These are phyloP conservation scores for Phascolomyces articulosus DNA, from an alignment of 371 early-diverging fungal species.

Conservation along the genomic window DNA sequence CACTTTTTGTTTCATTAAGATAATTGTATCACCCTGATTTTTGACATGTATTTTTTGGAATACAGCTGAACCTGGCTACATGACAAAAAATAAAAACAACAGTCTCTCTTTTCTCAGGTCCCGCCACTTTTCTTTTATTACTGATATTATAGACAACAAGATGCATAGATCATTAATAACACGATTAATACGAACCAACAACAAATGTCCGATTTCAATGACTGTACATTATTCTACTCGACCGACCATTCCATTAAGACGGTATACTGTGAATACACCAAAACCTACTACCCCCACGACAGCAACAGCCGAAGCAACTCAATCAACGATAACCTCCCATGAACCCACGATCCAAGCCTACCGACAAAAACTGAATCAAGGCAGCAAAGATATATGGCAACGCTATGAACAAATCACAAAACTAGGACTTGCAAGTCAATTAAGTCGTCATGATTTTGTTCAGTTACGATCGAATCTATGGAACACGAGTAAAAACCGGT, in stretches of 20 bases:
- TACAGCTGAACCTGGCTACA: too few species aligned
- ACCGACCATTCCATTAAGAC: neutral
- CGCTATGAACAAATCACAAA: neutral
- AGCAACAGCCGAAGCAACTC: too few species aligned
- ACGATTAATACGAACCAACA: neutral
- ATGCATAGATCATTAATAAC: constrained; percentile 6
- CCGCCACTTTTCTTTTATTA: too few species aligned
- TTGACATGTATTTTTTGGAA: too few species aligned
- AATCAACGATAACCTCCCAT: too few species aligned
- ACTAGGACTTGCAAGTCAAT: neutral
- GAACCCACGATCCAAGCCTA: constrained; percentile 1
- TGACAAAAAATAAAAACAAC: too few species aligned
- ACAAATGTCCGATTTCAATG: neutral
- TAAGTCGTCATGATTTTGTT: constrained; percentile 34
- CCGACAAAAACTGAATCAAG: constrained; percentile 1
- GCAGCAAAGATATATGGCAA: constrained; percentile 5
- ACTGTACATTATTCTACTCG: neutral
- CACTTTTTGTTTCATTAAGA: too few species aligned
- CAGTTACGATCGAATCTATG: constrained; percentile 33
- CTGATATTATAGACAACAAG: neutral
- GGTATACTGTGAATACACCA: neutral
- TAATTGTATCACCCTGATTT: too few species aligned
- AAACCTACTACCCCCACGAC: neutral
- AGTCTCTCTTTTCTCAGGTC: too few species aligned
- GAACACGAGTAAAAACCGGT: constrained; percentile 21